Evolutionary conservation across 1,284 basidiomycete genomes (phyloP).

Genomic region (Thelephora terrestris): DNA sequence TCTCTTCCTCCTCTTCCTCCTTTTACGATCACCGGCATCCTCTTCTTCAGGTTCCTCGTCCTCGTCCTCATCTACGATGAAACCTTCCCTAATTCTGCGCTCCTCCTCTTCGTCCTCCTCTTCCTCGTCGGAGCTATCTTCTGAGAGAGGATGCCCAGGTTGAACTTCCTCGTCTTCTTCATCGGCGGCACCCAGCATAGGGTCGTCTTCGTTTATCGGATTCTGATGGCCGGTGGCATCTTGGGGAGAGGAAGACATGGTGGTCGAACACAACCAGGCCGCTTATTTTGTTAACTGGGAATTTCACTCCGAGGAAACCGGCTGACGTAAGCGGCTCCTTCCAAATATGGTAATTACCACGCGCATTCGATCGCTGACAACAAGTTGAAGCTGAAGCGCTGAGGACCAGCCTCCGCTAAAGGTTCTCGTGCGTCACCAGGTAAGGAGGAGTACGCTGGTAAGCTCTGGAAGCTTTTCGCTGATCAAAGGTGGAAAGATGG

Average conservation of each 20-base stretch:
- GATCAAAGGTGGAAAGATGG: neutral
- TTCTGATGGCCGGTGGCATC: too few species aligned
- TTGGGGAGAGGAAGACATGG: constrained; percentile 39
- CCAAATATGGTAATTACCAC: too few species aligned
- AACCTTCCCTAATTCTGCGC: constrained; percentile 63
- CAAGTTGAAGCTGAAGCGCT: too few species aligned
- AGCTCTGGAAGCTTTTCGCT: neutral
- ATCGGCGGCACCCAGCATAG: constrained; percentile 43
- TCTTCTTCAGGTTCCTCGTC: constrained; percentile 56
- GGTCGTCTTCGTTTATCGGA: constrained; percentile 37
- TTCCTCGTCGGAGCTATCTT: constrained; percentile 79
- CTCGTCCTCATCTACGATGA: constrained; percentile 81
- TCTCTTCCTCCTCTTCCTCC: constrained; percentile 58
- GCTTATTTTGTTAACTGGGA: too few species aligned
- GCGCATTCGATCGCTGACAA: too few species aligned
- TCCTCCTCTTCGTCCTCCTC: constrained; percentile 80
- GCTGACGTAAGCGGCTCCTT: too few species aligned
- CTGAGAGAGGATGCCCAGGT: constrained; percentile 33
- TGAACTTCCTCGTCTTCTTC: constrained; percentile 45
- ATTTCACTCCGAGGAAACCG: too few species aligned
- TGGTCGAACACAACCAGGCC: constrained; percentile 13
- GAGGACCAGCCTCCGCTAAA: too few species aligned
- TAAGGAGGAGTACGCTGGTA: too few species aligned
- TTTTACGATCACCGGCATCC: constrained; percentile 47
- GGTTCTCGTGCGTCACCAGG: too few species aligned